phyloP scores from a whole-genome alignment of 345 rosid genomes.

The Murraya paniculata region DNA sequence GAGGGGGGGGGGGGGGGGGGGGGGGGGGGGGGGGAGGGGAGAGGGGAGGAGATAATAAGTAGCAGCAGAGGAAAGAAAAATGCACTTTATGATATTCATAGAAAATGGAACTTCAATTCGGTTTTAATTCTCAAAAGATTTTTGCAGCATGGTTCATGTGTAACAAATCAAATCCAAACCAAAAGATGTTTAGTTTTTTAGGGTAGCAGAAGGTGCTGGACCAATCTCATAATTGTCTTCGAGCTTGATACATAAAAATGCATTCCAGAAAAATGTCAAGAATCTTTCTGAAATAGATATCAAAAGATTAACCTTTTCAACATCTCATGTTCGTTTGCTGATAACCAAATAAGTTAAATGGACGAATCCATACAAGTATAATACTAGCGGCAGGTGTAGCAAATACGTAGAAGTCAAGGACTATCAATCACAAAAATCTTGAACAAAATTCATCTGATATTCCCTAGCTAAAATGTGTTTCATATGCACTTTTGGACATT shows the following conservation, averaged over 20 bases:
- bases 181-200: background rate
- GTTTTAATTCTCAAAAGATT: background rate
- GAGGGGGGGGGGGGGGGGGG: too few species aligned
- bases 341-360: background rate
- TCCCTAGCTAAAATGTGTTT: background rate
- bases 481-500: background rate
- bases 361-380: background rate
- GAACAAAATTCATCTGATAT: too few species aligned
- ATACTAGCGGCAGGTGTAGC: background rate
- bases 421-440: background rate
- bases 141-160: background rate
- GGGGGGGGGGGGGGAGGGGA: too few species aligned
- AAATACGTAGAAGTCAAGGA: background rate
- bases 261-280: background rate
- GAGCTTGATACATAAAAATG: background rate
- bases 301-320: background rate
- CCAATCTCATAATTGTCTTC: background rate
- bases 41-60: too few species aligned
- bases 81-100: background rate
- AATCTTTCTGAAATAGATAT: background rate
- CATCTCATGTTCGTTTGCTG: background rate
- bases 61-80: background rate
- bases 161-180: background rate
- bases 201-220: background rate
- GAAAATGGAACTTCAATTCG: background rate